These are phyloP conservation scores for Cyclanthera cordifolia DNA, from an alignment of 306 rosid genomes.

Conservation along the genomic window DNA sequence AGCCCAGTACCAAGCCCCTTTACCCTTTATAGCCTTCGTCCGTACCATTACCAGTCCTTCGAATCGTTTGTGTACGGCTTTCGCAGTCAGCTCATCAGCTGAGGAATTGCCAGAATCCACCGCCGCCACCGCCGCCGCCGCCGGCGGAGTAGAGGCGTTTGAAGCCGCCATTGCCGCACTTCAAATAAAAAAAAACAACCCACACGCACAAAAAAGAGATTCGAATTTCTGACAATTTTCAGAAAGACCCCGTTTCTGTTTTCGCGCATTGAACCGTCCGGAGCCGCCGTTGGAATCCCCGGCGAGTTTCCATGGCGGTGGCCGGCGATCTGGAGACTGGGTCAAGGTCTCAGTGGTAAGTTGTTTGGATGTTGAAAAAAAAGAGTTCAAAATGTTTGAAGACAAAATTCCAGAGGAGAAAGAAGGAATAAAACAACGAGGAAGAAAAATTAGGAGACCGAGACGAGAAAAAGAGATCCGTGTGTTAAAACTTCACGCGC, in stretches of 20 bases:
- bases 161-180: constrained; percentile 49
- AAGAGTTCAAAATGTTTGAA: not conserved
- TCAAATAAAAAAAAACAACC: not conserved
- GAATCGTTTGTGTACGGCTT: constrained; percentile 61
- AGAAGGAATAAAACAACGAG: constrained; percentile 6
- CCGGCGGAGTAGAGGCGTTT: constrained; percentile 27
- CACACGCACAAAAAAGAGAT: not conserved
- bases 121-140: constrained; percentile 22
- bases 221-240: not conserved
- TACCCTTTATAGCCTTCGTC: constrained; percentile 76
- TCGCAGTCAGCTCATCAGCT: constrained; percentile 53
- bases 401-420: not conserved
- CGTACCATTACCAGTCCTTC: constrained; percentile 78
- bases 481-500: constrained; percentile 16
- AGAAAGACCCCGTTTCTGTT: no score
- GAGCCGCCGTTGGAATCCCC: constrained; percentile 28
- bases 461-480: constrained; percentile 14
- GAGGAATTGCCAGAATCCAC: constrained; percentile 16
- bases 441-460: constrained; percentile 20
- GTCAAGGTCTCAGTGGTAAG: not conserved
- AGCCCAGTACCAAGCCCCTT: constrained; percentile 97
- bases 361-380: not conserved
- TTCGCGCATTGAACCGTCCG: constrained; percentile 1
- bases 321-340: constrained; percentile 23
- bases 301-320: constrained; percentile 45